phyloP scores from a whole-genome alignment of 2,329 filamentous ascomycete species.

The Lasiodiplodia citricola region DNA sequence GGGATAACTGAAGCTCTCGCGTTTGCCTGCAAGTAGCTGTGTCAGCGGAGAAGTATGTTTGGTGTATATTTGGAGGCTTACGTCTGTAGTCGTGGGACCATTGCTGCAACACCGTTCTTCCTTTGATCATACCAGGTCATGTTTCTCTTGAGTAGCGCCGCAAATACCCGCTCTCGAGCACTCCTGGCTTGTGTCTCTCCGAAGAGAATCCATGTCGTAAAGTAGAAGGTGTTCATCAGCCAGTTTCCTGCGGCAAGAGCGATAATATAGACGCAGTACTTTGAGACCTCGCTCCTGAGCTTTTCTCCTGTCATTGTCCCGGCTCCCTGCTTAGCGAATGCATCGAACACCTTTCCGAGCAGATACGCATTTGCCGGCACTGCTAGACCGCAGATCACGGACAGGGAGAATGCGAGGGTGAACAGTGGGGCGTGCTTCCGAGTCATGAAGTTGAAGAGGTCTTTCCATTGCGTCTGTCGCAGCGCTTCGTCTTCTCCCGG shows the following conservation, averaged over 20 bases:
- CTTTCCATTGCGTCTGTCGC: constrained; percentile 50
- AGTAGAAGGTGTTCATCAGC: constrained; percentile 69
- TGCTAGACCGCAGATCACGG: constrained; percentile 65
- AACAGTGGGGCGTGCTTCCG: constrained; percentile 63
- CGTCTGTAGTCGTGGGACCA: constrained; percentile 76
- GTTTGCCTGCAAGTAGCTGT: constrained; percentile 67
- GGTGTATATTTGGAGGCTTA: constrained; percentile 50
- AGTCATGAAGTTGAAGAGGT: constrained; percentile 76
- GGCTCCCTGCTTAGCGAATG: constrained; percentile 69
- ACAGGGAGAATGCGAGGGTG: constrained; percentile 59
- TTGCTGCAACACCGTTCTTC: constrained; percentile 71
- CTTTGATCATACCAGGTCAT: constrained; percentile 82
- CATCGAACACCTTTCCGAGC: constrained; percentile 75
- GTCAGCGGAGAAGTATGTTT: background rate
- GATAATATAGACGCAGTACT: constrained; percentile 67
- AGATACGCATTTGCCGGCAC: constrained; percentile 71
- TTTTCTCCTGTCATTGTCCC: constrained; percentile 56
- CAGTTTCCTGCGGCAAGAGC: constrained; percentile 69
- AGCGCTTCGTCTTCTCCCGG: constrained; percentile 30
- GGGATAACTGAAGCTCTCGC: constrained; percentile 78
- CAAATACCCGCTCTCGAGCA: constrained; percentile 69
- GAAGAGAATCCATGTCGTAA: constrained; percentile 75
- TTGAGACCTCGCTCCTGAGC: constrained; percentile 62
- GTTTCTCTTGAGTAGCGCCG: constrained; percentile 71
- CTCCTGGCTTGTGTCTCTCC: constrained; percentile 78